These are phyloP conservation scores for Sequoia sempervirens DNA, from an alignment of 75 land plant genomes.

Conservation along the genomic window DNA sequence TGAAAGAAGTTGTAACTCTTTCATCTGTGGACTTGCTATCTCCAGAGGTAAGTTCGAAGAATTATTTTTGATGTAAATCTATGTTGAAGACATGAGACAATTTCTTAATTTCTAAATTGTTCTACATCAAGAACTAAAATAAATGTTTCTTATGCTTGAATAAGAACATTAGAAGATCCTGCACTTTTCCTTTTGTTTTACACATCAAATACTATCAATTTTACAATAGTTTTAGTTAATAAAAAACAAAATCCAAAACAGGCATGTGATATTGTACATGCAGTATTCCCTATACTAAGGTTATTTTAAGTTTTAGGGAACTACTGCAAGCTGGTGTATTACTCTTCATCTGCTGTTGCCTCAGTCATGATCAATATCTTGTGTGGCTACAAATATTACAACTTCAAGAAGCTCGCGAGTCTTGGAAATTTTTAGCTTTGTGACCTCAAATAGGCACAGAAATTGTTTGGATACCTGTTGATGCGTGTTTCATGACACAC, in stretches of 20 bases:
- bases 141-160: not conserved
- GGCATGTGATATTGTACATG: not conserved
- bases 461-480: not conserved
- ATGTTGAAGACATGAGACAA: not conserved
- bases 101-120: not conserved
- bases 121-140: not conserved
- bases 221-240: not conserved
- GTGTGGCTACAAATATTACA: not conserved
- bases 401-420: not conserved
- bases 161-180: not conserved
- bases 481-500: no score
- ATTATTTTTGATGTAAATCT: not conserved
- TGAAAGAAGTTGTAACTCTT: constrained; percentile 38
- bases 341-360: not conserved
- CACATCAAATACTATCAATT: not conserved
- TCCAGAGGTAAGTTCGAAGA: constrained; percentile 51
- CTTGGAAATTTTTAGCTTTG: not conserved
- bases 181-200: not conserved
- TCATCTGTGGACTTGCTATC: constrained; percentile 59
- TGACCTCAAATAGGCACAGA: not conserved
- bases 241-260: not conserved
- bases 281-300: not conserved
- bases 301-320: not conserved
- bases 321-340: not conserved
- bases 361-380: not conserved